phyloP scores from a whole-genome alignment of 2,329 filamentous ascomycete genomes.

The Pseudofabraea citricarpa region DNA sequence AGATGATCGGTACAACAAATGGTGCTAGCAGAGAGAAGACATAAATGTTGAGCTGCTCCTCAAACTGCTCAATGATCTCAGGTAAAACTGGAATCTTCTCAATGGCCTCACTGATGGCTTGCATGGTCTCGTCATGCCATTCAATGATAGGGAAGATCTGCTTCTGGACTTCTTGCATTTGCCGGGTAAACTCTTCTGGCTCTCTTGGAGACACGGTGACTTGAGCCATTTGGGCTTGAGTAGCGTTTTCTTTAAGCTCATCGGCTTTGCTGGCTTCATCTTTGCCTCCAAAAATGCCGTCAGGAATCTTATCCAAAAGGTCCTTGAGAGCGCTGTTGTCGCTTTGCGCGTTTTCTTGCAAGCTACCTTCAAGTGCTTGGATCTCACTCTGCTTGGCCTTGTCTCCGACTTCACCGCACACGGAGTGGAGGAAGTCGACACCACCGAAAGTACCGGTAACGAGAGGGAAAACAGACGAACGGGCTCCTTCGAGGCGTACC shows the following conservation, averaged over 20 bases:
- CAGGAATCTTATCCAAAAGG: slow-evolving; percentile 76
- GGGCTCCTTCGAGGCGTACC: slow-evolving; percentile 64
- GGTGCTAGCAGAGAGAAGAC: slow-evolving; percentile 90
- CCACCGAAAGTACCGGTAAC: slow-evolving; percentile 92
- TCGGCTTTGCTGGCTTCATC: slow-evolving; percentile 72
- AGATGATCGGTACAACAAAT: slow-evolving; percentile 79
- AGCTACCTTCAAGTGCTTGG: slow-evolving; percentile 79
- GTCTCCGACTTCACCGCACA: slow-evolving; percentile 75
- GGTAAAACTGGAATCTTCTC: slow-evolving; percentile 83
- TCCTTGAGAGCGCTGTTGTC: slow-evolving; percentile 74
- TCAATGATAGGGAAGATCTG: slow-evolving; percentile 87
- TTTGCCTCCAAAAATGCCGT: slow-evolving; percentile 71
- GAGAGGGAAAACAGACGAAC: slow-evolving; percentile 67
- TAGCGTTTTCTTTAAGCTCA: slow-evolving; percentile 72
- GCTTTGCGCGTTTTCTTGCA: slow-evolving; percentile 57
- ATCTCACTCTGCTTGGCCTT: slow-evolving; percentile 91
- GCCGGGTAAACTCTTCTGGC: slow-evolving; percentile 78
- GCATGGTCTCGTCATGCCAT: slow-evolving; percentile 86
- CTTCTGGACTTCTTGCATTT: slow-evolving; percentile 66
- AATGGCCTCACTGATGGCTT: slow-evolving; percentile 70
- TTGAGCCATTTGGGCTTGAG: slow-evolving; percentile 70
- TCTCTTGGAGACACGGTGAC: slow-evolving; percentile 70
- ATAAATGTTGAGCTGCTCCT: slow-evolving; percentile 83
- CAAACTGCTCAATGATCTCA: slow-evolving; percentile 78
- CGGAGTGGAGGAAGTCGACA: slow-evolving; percentile 89